These are phyloP conservation scores for Leccinum subrobustum DNA, from an alignment of 1,284 basidiomycete species.

Conservation along the genomic window DNA sequence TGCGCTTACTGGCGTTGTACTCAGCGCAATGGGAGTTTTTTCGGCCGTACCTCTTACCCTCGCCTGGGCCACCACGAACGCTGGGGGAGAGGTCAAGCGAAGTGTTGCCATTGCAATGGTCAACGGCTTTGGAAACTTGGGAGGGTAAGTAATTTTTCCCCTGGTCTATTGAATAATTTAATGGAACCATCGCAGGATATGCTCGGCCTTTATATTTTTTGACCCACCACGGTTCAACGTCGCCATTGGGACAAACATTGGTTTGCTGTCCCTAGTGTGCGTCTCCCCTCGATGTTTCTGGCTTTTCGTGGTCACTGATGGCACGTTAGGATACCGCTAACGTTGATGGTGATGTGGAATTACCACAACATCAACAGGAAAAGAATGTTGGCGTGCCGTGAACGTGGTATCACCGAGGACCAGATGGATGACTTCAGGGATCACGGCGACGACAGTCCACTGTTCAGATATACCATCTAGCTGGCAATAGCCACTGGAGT, in stretches of 20 bases:
- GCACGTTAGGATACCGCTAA: conserved; percentile 24
- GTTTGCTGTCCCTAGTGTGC: conserved; percentile 24
- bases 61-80: conserved; percentile 56
- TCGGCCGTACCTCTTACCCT: conserved; percentile 50
- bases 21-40: conserved; percentile 52
- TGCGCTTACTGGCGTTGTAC: conserved; percentile 49
- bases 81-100: conserved; percentile 53
- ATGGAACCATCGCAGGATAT: conserved; percentile 32
- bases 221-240: conserved; percentile 46
- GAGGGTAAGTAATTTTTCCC: conserved; percentile 39
- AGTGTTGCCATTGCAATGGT: conserved; percentile 55
- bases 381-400: conserved; percentile 38
- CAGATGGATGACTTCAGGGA: conserved; percentile 38
- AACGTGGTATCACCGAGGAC: conserved; percentile 38
- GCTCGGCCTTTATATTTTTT: conserved; percentile 44
- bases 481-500: too few relatives aligned
- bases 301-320: conserved; percentile 1
- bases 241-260: conserved; percentile 47
- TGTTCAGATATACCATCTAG: conserved; percentile 40
- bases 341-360: conserved; percentile 37
- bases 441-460: conserved; percentile 46
- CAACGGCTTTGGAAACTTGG: conserved; percentile 52
- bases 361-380: conserved; percentile 39
- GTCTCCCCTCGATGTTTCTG: conserved; percentile 2
- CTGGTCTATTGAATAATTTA: neutral